Percentiles rank a stretch among this genome's conserved stretches.
Evolutionary conservation across 805 yeast species (phyloP).

Genomic region (Deakozyma indianensis): DNA sequence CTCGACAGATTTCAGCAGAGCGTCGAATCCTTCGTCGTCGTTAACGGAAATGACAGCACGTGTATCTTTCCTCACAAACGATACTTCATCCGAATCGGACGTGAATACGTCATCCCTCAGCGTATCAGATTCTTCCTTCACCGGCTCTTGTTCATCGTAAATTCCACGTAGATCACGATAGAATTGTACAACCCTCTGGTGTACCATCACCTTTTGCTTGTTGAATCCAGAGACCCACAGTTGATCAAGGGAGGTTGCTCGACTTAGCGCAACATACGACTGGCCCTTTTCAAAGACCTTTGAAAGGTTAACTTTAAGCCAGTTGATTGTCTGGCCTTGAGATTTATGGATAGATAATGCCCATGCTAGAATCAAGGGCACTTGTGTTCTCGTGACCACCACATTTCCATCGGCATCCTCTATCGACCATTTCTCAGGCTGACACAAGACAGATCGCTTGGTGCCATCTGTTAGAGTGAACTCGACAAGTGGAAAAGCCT

Average conservation of each 20-base stretch:
- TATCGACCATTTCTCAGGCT: constrained; percentile 68
- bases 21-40: no score
- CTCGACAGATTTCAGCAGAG: no score
- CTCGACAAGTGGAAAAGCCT: constrained; percentile 55
- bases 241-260: constrained; percentile 76
- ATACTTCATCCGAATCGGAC: no score
- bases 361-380: constrained; percentile 92
- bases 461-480: constrained; percentile 60
- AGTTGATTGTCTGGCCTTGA: constrained; percentile 79
- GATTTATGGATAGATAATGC: constrained; percentile 91
- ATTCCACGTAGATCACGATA: constrained; percentile 32
- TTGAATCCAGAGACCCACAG: constrained; percentile 69
- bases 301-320: constrained; percentile 62
- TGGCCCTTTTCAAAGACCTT: constrained; percentile 83
- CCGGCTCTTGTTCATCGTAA: no score
- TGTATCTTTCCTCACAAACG: no score
- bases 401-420: constrained; percentile 61
- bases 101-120: no score
- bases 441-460: constrained; percentile 61
- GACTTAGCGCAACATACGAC: constrained; percentile 86
- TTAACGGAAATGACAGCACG: no score
- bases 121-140: no score
- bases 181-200: constrained; percentile 55
- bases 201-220: constrained; percentile 48
- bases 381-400: constrained; percentile 58